A percentile compares a stretch with the other conserved stretches of the same genome.
These are phyloP conservation scores for Fusarium palustre DNA, from an alignment of 2,329 filamentous ascomycete species.

Conservation along the genomic window DNA sequence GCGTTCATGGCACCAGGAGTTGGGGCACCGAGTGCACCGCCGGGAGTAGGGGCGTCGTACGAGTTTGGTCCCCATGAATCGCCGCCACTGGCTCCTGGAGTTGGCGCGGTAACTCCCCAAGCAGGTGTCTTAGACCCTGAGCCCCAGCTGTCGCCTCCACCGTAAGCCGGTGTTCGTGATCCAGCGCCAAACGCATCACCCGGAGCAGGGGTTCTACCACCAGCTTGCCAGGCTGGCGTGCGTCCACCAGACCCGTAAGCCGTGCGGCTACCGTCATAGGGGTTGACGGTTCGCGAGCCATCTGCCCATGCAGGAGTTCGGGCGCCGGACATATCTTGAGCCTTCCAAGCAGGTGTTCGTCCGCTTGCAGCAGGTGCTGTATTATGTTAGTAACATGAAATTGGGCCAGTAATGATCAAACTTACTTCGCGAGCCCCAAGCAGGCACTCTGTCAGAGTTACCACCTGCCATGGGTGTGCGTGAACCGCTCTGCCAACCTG, in stretches of 20 bases:
- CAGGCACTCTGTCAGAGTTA: slow-evolving; percentile 77
- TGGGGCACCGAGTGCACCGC: slow-evolving; percentile 68
- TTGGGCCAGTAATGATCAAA: slow-evolving; percentile 36
- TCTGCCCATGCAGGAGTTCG: slow-evolving; percentile 79
- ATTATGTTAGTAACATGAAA: slow-evolving; percentile 42
- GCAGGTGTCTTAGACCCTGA: slow-evolving; percentile 82
- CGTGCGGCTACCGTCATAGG: slow-evolving; percentile 79
- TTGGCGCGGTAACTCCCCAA: slow-evolving; percentile 71
- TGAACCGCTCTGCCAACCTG: slow-evolving; percentile 72
- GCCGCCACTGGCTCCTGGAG: slow-evolving; percentile 67
- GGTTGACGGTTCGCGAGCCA: slow-evolving; percentile 74
- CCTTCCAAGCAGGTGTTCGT: slow-evolving; percentile 73
- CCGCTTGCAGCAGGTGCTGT: slow-evolving; percentile 67
- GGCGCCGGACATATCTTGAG: slow-evolving; percentile 63
- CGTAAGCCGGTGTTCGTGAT: slow-evolving; percentile 76
- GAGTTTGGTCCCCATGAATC: slow-evolving; percentile 68
- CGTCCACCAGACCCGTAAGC: slow-evolving; percentile 80
- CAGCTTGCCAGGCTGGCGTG: slow-evolving; percentile 83
- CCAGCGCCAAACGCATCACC: slow-evolving; percentile 73
- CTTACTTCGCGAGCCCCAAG: slow-evolving; percentile 79
- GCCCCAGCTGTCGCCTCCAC: slow-evolving; percentile 71
- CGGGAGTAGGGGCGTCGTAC: slow-evolving; percentile 79
- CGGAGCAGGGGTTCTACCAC: slow-evolving; percentile 75
- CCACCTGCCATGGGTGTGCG: slow-evolving; percentile 74
- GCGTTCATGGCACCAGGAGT: slow-evolving; percentile 73